phyloP scores from a whole-genome alignment of 2,329 filamentous ascomycete genomes.

The Cladosporium sp. region DNA sequence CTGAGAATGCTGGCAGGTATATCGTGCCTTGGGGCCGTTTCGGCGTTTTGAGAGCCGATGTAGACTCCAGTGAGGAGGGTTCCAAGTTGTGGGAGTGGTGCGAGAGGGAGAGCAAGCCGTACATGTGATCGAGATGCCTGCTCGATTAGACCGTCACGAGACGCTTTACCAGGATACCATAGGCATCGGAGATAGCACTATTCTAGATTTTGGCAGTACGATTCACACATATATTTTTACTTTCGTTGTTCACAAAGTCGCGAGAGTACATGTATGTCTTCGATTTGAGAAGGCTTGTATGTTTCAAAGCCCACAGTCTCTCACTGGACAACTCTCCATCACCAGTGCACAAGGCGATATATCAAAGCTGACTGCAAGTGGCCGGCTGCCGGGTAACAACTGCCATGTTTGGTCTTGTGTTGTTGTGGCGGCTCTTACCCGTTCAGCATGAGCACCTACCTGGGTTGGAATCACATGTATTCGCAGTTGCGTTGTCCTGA shows the following conservation, averaged over 20 bases:
- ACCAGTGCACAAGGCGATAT: too few relatives aligned
- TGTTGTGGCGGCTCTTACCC: not conserved
- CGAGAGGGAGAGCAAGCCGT: conserved; percentile 36
- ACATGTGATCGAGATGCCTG: not conserved
- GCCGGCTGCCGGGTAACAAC: too few relatives aligned
- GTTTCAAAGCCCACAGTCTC: too few relatives aligned
- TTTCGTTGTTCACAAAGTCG: too few relatives aligned
- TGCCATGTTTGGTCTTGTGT: not conserved
- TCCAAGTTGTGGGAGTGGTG: conserved; percentile 44
- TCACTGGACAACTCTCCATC: too few relatives aligned
- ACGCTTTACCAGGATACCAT: not conserved
- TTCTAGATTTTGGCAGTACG: not conserved
- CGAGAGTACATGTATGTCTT: not conserved
- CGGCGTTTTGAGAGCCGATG: conserved; percentile 30
- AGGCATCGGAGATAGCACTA: not conserved
- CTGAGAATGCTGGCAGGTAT: conserved; percentile 32
- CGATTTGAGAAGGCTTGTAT: too few relatives aligned
- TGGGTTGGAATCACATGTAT: not conserved
- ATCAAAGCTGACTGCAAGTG: too few relatives aligned
- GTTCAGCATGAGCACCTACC: not conserved
- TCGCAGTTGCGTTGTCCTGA: too few relatives aligned
- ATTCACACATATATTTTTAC: too few relatives aligned
- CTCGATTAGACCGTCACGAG: not conserved
- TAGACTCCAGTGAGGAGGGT: conserved; percentile 36
- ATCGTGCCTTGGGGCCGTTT: conserved; percentile 39